Percentiles rank a stretch among this genome's conserved stretches.
These are phyloP conservation scores for Rhododendron henanense DNA, from an alignment of 148 eudicot genomes.

Conservation along the genomic window DNA sequence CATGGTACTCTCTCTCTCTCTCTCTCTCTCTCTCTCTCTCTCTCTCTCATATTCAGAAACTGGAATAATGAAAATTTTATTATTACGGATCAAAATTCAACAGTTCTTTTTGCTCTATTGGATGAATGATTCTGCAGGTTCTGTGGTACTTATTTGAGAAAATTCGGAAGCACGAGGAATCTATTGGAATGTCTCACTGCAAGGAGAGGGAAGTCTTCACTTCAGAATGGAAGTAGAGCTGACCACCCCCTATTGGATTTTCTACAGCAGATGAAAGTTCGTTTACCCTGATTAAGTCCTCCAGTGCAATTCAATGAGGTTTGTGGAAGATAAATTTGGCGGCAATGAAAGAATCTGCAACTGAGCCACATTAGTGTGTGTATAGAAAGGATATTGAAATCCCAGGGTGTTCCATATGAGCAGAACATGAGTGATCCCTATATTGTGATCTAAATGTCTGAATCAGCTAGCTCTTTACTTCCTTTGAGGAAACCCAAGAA, in stretches of 20 bases:
- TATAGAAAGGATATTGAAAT: background rate
- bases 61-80: background rate
- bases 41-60: background rate
- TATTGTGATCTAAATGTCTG: background rate
- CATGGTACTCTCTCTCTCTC: background rate
- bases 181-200: background rate
- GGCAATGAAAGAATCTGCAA: background rate
- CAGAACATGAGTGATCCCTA: background rate
- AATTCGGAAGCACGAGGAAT: background rate
- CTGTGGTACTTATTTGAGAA: background rate
- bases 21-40: background rate
- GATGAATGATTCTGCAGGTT: background rate
- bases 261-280: background rate
- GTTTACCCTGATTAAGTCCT: background rate
- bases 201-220: background rate
- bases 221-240: background rate
- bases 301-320: background rate
- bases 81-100: background rate
- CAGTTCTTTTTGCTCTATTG: background rate
- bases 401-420: background rate
- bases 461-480: background rate
- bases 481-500: background rate
- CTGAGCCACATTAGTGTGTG: background rate
- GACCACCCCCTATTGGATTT: background rate
- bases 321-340: background rate